These are phyloP conservation scores for Nidularia sp. DNA, from an alignment of 768 basidiomycete species.

Conservation along the genomic window DNA sequence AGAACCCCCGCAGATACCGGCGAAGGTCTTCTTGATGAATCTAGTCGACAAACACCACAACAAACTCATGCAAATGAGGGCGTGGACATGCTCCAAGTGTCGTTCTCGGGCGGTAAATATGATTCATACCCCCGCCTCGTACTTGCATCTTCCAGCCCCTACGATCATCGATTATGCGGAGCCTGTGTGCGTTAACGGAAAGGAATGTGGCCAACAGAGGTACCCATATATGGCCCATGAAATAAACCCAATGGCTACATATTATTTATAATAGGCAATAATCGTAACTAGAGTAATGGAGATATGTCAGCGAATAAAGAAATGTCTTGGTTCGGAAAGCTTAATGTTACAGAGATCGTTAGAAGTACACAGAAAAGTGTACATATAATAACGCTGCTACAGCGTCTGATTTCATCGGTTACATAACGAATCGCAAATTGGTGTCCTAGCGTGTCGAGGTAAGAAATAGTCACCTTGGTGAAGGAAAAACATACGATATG, in stretches of 20 bases:
- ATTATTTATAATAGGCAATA: too few species aligned
- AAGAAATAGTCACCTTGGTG: neutral
- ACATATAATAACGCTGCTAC: neutral
- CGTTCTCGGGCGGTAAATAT: slow-evolving; percentile 1
- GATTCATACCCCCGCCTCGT: slow-evolving; percentile 4
- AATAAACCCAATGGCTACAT: too few species aligned
- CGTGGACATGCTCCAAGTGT: slow-evolving; percentile 6
- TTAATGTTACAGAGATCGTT: too few species aligned
- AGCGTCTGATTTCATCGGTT: neutral
- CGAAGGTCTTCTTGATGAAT: slow-evolving; percentile 1
- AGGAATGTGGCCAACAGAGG: neutral
- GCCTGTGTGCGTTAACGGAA: slow-evolving; percentile 3
- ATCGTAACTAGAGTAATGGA: neutral
- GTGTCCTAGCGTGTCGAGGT: slow-evolving; percentile 22
- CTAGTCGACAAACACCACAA: slow-evolving; percentile 5
- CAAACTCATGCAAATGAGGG: slow-evolving; percentile 2
- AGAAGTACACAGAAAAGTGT: neutral
- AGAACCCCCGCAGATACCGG: neutral
- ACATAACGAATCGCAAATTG: slow-evolving; percentile 26
- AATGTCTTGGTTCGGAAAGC: too few species aligned
- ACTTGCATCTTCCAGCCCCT: slow-evolving; percentile 4
- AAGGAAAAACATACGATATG: slow-evolving; percentile 40
- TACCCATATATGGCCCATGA: too few species aligned
- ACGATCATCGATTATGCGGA: slow-evolving; percentile 4
- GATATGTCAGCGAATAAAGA: neutral